Evolutionary conservation across 768 basidiomycete genomes (phyloP), one percentile per base, ranked within the genome.

Genomic region (Cubamyces lactineus): DNA sequence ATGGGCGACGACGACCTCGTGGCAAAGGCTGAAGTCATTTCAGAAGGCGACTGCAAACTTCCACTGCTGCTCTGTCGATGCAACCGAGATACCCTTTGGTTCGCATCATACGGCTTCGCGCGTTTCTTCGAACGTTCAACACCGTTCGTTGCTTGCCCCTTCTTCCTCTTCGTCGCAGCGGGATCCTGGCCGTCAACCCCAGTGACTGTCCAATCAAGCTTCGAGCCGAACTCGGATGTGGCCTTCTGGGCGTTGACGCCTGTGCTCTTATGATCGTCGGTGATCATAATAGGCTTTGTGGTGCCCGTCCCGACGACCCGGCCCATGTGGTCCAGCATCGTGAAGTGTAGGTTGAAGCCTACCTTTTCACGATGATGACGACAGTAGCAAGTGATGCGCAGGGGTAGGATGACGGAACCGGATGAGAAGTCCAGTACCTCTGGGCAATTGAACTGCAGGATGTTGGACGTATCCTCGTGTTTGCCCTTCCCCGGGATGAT

Each of bases 321-420:
- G 2, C 95, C 96, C 24, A 77, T 79, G 67, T 87, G 79, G 68
- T 97, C 92, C 72, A 86, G 83, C 80, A 99, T 84, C 19, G 87
- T 86, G 73, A 98, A 90, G 66, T 91, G 88, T 61, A 98, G 86
- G 71, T 90, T 88, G 75, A 98, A 98, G 2, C 97, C 97, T 40
- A 89, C 80, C 76, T 97, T 98, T 77, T 99, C 97, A 62, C 94
- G 89, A 77, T 99, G 96, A 80, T 98, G 97, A 53, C 96, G 88
- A 68, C 97, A 98, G 74, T 99, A 99, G 76, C 97, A 99, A 7
- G 96, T 96, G 63, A 99, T 93, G 48, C 97, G 86, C 40, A 97
- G 86, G 8, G 96, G 96, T n/a, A 99, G 80, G 19, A 92, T 83
- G 24, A 88, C 88, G 19, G 92, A 91, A 21, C 97, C 97, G 13